Conservation (phyloP, 441 rosid genomes). For the Jatropha podagrica region DNA sequence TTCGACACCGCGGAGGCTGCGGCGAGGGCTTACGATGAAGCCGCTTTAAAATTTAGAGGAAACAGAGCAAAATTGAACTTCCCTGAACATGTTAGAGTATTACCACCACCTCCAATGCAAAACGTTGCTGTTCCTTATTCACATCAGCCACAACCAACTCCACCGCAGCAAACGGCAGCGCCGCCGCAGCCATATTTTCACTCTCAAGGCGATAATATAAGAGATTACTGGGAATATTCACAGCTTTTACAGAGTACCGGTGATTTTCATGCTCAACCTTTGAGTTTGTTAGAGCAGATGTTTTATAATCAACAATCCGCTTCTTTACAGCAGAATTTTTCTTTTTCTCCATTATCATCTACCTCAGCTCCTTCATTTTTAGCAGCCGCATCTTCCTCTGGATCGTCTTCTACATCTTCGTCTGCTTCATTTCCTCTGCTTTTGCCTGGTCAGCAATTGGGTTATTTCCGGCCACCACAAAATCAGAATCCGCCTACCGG, state of each 20-base stretch:
- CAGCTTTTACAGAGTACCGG: slow-evolving; percentile 42
- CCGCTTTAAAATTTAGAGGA: slow-evolving; percentile 82
- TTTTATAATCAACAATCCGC: slow-evolving; percentile 27
- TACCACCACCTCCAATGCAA: slow-evolving; percentile 38
- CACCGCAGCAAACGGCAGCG: not conserved
- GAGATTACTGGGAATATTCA: slow-evolving; percentile 45
- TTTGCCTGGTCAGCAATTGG: slow-evolving; percentile 37
- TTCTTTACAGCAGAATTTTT: slow-evolving; percentile 5
- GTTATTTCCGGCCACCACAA: slow-evolving; percentile 33
- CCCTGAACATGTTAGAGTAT: slow-evolving; percentile 51
- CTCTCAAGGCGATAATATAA: slow-evolving; percentile 22
- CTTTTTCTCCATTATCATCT: slow-evolving; percentile 12
- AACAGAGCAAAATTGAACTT: slow-evolving; percentile 74
- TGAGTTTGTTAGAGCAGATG: slow-evolving; percentile 35
- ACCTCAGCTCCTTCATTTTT: slow-evolving; percentile 18
- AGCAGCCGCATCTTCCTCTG: slow-evolving; percentile 22
- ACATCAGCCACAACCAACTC: not conserved
- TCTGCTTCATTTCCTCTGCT: slow-evolving; percentile 41
- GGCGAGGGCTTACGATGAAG: slow-evolving; percentile 82
- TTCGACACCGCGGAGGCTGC: slow-evolving; percentile 87
- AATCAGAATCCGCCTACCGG: slow-evolving; percentile 31
- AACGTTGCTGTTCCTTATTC: slow-evolving; percentile 29
- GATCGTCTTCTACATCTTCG: slow-evolving; percentile 11
- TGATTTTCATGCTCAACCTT: slow-evolving; percentile 19
- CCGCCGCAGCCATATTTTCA: slow-evolving; percentile 5